phyloP scores from a whole-genome alignment of 176 grass and related monocot species.

The Cenchrus fungigraminus region DNA sequence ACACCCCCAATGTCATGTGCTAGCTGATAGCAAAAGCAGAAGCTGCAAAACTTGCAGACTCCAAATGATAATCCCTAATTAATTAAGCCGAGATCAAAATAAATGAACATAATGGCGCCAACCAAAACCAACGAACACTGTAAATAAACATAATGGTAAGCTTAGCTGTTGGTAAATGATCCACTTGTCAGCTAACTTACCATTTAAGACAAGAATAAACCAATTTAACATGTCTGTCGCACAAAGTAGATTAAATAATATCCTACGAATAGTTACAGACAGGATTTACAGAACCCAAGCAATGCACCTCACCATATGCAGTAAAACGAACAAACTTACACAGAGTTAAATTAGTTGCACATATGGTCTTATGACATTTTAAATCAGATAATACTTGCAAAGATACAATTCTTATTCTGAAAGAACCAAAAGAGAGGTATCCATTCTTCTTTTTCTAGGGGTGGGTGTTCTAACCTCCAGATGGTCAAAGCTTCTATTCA shows the following conservation, averaged over 20 bases:
- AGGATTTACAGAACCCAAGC: background rate
- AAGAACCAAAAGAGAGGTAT: conserved; percentile 7
- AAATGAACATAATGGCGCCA: no score
- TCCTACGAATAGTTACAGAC: background rate
- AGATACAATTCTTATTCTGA: background rate
- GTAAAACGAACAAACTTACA: conserved; percentile 15
- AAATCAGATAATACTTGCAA: background rate
- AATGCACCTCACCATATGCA: conserved; percentile 10
- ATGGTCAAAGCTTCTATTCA: conserved; percentile 94
- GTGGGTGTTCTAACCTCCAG: conserved; percentile 68
- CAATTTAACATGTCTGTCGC: background rate
- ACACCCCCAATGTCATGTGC: background rate
- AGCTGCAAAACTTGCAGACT: background rate
- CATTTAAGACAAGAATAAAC: background rate
- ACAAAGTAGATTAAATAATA: background rate
- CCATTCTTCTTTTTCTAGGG: background rate
- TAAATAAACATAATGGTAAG: conserved; percentile 23
- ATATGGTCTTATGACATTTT: background rate
- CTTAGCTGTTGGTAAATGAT: background rate
- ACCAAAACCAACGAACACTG: no score
- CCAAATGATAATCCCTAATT: conserved; percentile 10
- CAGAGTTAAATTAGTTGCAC: background rate
- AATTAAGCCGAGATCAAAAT: background rate
- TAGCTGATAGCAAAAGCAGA: conserved; percentile 6
- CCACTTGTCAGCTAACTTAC: background rate